Evolutionary conservation across 345 rosid genomes (phyloP).

Genomic region (Hypericum androsaemum): DNA sequence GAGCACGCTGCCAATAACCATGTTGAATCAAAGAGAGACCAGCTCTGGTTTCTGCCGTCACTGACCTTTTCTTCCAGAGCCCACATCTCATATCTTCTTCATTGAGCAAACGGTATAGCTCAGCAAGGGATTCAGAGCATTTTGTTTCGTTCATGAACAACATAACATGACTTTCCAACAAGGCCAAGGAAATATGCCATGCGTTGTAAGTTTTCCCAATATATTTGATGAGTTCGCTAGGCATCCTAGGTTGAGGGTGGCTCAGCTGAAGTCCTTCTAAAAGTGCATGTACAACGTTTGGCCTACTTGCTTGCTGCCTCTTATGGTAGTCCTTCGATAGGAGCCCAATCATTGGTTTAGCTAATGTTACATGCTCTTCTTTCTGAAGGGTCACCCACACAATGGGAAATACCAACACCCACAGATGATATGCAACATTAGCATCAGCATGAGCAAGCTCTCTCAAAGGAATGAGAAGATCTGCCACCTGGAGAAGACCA

Average conservation of each 20-base stretch:
- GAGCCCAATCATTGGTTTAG: constrained; percentile 82
- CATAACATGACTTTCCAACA: constrained; percentile 95
- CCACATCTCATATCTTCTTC: constrained; percentile 99
- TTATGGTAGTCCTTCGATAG: constrained; percentile 91
- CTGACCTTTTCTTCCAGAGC: constrained; percentile 91
- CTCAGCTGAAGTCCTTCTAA: constrained; percentile 95
- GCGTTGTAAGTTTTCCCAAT: constrained; percentile 96
- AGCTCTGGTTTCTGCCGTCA: constrained; percentile 91
- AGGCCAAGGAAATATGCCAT: constrained; percentile 88
- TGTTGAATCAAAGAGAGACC: constrained; percentile 97
- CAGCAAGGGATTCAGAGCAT: constrained; percentile 92
- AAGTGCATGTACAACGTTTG: constrained; percentile 98
- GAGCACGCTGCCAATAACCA: constrained; percentile 96
- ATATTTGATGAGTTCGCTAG: constrained; percentile 94
- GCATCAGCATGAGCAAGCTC: constrained; percentile 93
- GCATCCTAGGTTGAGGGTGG: constrained; percentile 99
- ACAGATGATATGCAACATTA: constrained; percentile 92
- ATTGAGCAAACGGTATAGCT: constrained; percentile 84
- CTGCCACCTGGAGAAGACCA: constrained; percentile 52
- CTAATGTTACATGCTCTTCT: constrained; percentile 78
- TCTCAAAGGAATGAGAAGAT: constrained; percentile 81
- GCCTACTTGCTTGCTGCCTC: constrained; percentile 88
- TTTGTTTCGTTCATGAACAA: constrained; percentile 76
- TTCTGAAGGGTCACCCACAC: constrained; percentile 90
- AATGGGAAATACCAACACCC: constrained; percentile 98